Evolutionary conservation across 208 protist genomes (phyloP).

Genomic region (Leptomonas seymouri): DNA sequence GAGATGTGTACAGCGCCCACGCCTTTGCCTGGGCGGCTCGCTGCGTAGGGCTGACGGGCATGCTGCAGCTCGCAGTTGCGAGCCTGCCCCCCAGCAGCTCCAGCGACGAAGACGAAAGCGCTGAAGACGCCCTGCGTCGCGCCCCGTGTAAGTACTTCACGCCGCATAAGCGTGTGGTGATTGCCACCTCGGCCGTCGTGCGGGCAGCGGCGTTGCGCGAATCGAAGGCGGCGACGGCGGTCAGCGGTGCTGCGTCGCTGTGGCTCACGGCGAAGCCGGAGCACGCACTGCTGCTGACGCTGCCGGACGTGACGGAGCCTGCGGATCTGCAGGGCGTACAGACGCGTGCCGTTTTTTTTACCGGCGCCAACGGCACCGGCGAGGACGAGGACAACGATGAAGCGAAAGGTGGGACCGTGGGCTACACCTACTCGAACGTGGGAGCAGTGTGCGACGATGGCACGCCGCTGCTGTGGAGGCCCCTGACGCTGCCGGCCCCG

Average conservation of each 20-base stretch:
- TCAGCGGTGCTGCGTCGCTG: slow-evolving; percentile 37
- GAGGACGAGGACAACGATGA: slow-evolving; percentile 11
- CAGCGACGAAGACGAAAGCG: neutral
- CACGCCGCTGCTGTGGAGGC: slow-evolving; percentile 21
- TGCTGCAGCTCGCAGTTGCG: slow-evolving; percentile 48
- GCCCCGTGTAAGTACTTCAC: slow-evolving; percentile 45
- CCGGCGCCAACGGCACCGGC: slow-evolving; percentile 15
- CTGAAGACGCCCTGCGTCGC: neutral
- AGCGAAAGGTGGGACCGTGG: neutral
- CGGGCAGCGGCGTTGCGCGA: slow-evolving; percentile 14
- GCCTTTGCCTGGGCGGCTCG: slow-evolving; percentile 82
- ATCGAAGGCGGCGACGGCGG: slow-evolving; percentile 2
- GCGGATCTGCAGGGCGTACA: slow-evolving; percentile 72
- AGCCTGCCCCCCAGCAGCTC: neutral
- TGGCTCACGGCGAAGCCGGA: slow-evolving; percentile 39
- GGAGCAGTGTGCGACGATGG: slow-evolving; percentile 16
- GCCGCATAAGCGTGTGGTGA: slow-evolving; percentile 40
- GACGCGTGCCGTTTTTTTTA: slow-evolving; percentile 75
- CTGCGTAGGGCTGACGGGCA: slow-evolving; percentile 53
- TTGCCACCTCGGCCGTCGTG: slow-evolving; percentile 62
- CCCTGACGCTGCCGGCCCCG: slow-evolving; percentile 10
- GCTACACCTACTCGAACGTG: slow-evolving; percentile 19
- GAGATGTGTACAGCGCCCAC: slow-evolving; percentile 55
- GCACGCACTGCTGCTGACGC: slow-evolving; percentile 61
- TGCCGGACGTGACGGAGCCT: slow-evolving; percentile 70